Conservation (phyloP, 2,329 filamentous ascomycete genomes). For the Capronia epimyces region DNA sequence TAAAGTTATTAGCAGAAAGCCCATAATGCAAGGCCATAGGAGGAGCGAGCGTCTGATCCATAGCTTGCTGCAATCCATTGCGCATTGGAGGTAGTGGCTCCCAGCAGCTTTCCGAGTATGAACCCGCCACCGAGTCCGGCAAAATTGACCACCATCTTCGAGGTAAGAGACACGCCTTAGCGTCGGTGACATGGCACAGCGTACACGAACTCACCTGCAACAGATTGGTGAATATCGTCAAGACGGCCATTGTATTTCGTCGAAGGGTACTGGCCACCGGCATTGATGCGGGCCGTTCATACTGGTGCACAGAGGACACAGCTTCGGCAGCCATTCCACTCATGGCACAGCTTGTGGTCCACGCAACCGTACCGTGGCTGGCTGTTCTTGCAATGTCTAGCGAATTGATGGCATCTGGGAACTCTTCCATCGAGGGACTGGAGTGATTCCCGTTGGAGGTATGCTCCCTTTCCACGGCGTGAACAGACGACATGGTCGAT, state of each 20-base stretch:
- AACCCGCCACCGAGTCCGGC: neutral
- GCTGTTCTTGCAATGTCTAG: neutral
- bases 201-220: neutral
- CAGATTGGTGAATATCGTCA: neutral
- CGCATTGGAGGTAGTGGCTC: neutral
- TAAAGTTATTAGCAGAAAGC: neutral
- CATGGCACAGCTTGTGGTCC: neutral
- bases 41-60: neutral
- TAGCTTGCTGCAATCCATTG: constrained; percentile 1
- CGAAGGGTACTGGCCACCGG: neutral
- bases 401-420: neutral
- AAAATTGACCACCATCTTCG: neutral
- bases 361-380: neutral
- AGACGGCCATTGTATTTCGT: neutral
- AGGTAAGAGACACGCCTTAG: neutral
- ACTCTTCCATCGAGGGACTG: neutral
- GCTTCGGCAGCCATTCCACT: neutral
- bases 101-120: neutral
- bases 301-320: neutral
- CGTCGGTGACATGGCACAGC: neutral
- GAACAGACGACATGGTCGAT: no score
- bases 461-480: no score
- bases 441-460: neutral
- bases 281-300: neutral
- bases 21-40: no score